These are phyloP conservation scores for Diplocarpon rosae DNA, from an alignment of 2,329 filamentous ascomycete species.

Conservation along the genomic window DNA sequence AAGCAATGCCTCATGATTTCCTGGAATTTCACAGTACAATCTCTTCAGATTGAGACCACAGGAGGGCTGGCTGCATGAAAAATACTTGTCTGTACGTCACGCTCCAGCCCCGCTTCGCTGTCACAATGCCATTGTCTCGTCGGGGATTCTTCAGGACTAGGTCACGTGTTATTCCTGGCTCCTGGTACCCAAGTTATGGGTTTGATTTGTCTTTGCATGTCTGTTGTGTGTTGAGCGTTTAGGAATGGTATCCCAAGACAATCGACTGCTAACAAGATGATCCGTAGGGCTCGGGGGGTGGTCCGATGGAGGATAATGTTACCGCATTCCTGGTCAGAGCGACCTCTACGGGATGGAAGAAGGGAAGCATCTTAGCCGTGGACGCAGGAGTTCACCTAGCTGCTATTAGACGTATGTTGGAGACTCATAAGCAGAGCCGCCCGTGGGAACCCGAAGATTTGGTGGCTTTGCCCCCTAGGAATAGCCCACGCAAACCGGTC, in stretches of 20 bases:
- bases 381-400: conserved; percentile 87
- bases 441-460: conserved; percentile 29
- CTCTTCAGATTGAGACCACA: neutral
- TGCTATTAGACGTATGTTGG: conserved; percentile 68
- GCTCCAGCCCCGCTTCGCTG: neutral
- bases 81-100: neutral
- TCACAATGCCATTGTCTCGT: neutral
- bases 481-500: conserved; percentile 30
- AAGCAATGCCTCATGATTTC: conserved; percentile 31
- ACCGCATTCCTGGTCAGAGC: conserved; percentile 86
- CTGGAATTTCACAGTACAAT: neutral
- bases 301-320: conserved; percentile 79
- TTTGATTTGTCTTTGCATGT: too few relatives aligned
- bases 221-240: neutral
- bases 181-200: too few relatives aligned
- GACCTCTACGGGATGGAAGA: conserved; percentile 64
- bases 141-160: neutral
- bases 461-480: neutral
- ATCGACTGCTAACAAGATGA: conserved; percentile 8
- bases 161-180: too few relatives aligned
- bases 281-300: conserved; percentile 72
- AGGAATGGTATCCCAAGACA: neutral
- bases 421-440: conserved; percentile 11
- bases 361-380: conserved; percentile 77
- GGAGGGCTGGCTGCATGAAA: conserved; percentile 20